Evolutionary conservation across 306 rosid species (phyloP), one percentile per base, ranked within the genome.

Genomic region (Glycine tomentella): DNA sequence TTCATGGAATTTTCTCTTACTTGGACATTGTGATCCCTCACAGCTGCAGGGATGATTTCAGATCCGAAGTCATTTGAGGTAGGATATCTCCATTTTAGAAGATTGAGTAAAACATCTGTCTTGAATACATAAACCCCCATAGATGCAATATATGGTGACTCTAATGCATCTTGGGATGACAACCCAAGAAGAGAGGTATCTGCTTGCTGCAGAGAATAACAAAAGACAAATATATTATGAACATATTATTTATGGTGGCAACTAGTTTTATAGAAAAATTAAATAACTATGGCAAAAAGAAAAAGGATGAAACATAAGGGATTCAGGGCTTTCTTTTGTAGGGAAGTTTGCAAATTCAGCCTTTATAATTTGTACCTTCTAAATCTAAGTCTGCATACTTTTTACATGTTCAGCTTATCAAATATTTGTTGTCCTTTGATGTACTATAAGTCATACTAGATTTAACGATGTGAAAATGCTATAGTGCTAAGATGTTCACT

Each of bases 61-160:
- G 97, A 95, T 77, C 98, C 98, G 2, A 95, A 95, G 86, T 95
- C 98, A 33, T 95, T 95, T 34, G 97, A 75, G 16, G 91, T 86
- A 48, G 98, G 97, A 86, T 88, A 93, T 72, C 89, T 89, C 88
- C 89, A 88, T 84, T 76, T 87, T 53, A 95, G 82, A 73, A 95
- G 95, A 77, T 95, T 86, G 40, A 92, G 91, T 84, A 95, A 87
- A 84, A 89, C 66, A 7, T 91, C 92, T 4, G 84, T 88, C 87
- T 90, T 95, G 88, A 95, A 92, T 72, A 89, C 91, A 80, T 95
- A 95, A 64, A 95, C 95, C 78, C 98, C 97, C 97, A 92, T 95
- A 3, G 97, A 92, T 74, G 98, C 98, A 82, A 93, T 89, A 85
- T 91, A 95, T 25, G 97, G 95, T 15, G 86, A 83, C 25, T 64